A percentile compares a stretch with the other conserved stretches of the same genome.
Evolutionary conservation across 1,284 basidiomycete species (phyloP).

Genomic region (Tremellales sp.): DNA sequence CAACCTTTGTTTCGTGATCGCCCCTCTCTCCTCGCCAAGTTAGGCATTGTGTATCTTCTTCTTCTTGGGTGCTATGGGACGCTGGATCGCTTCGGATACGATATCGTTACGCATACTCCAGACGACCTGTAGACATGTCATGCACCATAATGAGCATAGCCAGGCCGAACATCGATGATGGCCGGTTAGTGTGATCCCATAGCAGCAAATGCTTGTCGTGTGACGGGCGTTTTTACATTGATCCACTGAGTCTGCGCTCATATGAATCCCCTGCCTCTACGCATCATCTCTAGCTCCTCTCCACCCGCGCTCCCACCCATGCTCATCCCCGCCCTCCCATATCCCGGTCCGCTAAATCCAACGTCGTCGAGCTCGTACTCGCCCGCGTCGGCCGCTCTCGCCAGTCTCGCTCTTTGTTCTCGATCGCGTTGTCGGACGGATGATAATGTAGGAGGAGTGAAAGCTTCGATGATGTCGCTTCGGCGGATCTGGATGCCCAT

Average conservation of each 20-base stretch:
- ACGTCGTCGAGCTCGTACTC: conserved; percentile 25
- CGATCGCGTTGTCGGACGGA: conserved; percentile 9
- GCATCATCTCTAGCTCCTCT: conserved; percentile 31
- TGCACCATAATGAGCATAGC: too few relatives aligned
- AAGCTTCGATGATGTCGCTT: conserved; percentile 35
- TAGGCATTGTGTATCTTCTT: too few relatives aligned
- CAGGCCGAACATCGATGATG: too few relatives aligned
- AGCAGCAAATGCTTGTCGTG: too few relatives aligned
- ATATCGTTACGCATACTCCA: too few relatives aligned
- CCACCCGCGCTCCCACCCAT: conserved; percentile 5
- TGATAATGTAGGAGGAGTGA: conserved; percentile 15
- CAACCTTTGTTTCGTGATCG: conserved; percentile 30
- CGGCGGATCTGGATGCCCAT: conserved; percentile 37
- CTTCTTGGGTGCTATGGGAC: too few relatives aligned
- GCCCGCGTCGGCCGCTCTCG: conserved; percentile 2
- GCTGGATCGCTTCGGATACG: too few relatives aligned
- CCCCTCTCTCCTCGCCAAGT: too few relatives aligned
- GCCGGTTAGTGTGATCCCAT: too few relatives aligned
- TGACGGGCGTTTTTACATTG: too few relatives aligned
- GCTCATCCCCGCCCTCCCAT: conserved; percentile 1
- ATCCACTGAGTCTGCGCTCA: neutral
- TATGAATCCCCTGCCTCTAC: conserved; percentile 9
- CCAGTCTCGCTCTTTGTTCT: conserved; percentile 4
- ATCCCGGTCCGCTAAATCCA: conserved; percentile 4
- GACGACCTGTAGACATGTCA: too few relatives aligned